phyloP scores from a whole-genome alignment of 2,329 filamentous ascomycete species.

The Alternaria dauci region DNA sequence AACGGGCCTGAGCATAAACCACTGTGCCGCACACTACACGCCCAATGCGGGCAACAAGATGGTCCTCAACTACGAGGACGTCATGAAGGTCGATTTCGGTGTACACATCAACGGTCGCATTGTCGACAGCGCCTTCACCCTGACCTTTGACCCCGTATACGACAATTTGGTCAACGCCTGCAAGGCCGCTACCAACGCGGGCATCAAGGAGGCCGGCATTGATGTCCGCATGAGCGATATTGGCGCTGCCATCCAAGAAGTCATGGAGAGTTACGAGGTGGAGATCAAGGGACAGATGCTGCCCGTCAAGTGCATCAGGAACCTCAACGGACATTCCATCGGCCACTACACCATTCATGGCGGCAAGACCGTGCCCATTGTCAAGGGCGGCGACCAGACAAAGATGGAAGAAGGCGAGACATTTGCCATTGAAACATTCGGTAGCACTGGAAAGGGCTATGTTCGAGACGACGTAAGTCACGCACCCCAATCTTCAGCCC shows the following conservation, averaged over 20 bases:
- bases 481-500: neutral
- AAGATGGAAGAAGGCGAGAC: slow-evolving; percentile 99
- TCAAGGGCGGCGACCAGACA: slow-evolving; percentile 84
- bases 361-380: slow-evolving; percentile 91
- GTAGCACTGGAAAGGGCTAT: slow-evolving; percentile 88
- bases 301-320: slow-evolving; percentile 84
- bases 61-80: slow-evolving; percentile 70
- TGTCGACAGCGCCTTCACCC: slow-evolving; percentile 75
- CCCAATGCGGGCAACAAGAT: slow-evolving; percentile 88
- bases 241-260: slow-evolving; percentile 83
- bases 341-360: slow-evolving; percentile 90
- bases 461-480: slow-evolving; percentile 78
- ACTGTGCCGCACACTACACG: slow-evolving; percentile 86
- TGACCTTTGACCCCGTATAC: slow-evolving; percentile 73
- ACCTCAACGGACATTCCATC: slow-evolving; percentile 90
- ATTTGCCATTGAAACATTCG: slow-evolving; percentile 96
- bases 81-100: slow-evolving; percentile 78
- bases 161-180: slow-evolving; percentile 72
- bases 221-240: slow-evolving; percentile 89
- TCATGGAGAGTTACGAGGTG: slow-evolving; percentile 92
- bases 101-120: slow-evolving; percentile 76
- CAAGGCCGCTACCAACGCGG: slow-evolving; percentile 74
- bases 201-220: slow-evolving; percentile 88
- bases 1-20: slow-evolving; percentile 82
- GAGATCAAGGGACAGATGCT: slow-evolving; percentile 81